Conservation (phyloP, 2,329 filamentous ascomycete genomes). For the Ustulina deusta region DNA sequence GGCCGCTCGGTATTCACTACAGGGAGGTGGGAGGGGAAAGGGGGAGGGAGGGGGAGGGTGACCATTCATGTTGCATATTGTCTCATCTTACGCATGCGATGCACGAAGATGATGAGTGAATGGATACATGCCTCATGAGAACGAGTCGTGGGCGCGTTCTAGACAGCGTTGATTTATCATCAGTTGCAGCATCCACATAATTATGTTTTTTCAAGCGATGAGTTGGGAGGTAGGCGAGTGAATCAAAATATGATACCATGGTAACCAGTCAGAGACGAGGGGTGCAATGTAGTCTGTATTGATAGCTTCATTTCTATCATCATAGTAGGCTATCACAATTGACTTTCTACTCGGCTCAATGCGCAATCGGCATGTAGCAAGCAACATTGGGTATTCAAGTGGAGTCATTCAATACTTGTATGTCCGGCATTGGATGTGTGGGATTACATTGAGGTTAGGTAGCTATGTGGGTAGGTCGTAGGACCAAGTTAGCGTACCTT, state of each 20-base stretch:
- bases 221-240: conserved; percentile 14
- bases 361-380: no score
- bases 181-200: conserved; percentile 1
- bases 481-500: no score
- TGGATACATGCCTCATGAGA: conserved; percentile 26
- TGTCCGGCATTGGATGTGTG: not conserved
- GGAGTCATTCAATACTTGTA: no score
- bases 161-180: conserved; percentile 25
- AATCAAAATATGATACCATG: conserved; percentile 10
- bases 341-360: no score
- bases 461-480: no score
- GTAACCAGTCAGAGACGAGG: not conserved
- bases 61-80: not conserved
- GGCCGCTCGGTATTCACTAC: conserved; percentile 6
- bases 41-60: not conserved
- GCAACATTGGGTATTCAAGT: no score
- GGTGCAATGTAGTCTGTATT: not conserved
- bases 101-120: conserved; percentile 25
- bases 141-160: conserved; percentile 3
- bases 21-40: not conserved
- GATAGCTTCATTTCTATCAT: not conserved
- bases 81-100: conserved; percentile 21
- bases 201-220: conserved; percentile 19
- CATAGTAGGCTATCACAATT: not conserved
- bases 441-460: not conserved